These are phyloP conservation scores for Penicillium pulvis DNA, from an alignment of 495 filamentous ascomycete species.

Conservation along the genomic window DNA sequence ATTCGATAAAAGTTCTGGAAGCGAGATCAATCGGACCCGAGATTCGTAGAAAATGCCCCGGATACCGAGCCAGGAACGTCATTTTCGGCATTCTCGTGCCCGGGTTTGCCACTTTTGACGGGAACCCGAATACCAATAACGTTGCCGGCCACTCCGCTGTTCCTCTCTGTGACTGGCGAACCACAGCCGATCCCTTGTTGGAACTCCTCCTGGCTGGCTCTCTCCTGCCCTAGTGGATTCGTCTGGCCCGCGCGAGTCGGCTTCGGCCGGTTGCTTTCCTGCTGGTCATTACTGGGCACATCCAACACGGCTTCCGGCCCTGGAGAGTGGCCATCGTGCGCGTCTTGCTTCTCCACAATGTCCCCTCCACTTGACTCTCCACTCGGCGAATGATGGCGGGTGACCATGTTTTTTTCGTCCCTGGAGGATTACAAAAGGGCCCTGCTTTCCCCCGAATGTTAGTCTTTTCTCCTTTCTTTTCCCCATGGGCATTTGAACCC, in stretches of 20 bases:
- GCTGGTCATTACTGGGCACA: neutral
- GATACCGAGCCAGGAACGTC: constrained; percentile 23
- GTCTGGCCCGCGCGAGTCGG: constrained; percentile 17
- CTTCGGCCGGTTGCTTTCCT: constrained; percentile 20
- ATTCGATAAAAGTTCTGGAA: neutral
- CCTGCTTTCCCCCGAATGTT: constrained; percentile 8
- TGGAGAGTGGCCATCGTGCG: constrained; percentile 9
- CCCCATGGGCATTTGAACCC: constrained; percentile 20
- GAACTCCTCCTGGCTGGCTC: constrained; percentile 25
- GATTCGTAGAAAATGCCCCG: neutral
- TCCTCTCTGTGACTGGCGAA: constrained; percentile 24
- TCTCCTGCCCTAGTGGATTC: constrained; percentile 15
- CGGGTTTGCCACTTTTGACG: constrained; percentile 20
- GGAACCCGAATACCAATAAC: constrained; percentile 11
- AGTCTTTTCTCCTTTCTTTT: constrained; percentile 11
- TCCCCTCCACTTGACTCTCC: constrained; percentile 20
- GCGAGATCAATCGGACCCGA: constrained; percentile 12
- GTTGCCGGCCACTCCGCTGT: constrained; percentile 18
- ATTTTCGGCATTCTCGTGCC: constrained; percentile 14
- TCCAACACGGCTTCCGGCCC: constrained; percentile 1
- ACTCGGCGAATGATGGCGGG: constrained; percentile 10
- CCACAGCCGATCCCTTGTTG: constrained; percentile 23
- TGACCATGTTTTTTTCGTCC: constrained; percentile 6
- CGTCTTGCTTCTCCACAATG: constrained; percentile 24
- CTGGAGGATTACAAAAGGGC: constrained; percentile 27